Evolutionary conservation across 2,329 filamentous ascomycete genomes (phyloP).

Genomic region (Aspergillus aculeatinus): DNA sequence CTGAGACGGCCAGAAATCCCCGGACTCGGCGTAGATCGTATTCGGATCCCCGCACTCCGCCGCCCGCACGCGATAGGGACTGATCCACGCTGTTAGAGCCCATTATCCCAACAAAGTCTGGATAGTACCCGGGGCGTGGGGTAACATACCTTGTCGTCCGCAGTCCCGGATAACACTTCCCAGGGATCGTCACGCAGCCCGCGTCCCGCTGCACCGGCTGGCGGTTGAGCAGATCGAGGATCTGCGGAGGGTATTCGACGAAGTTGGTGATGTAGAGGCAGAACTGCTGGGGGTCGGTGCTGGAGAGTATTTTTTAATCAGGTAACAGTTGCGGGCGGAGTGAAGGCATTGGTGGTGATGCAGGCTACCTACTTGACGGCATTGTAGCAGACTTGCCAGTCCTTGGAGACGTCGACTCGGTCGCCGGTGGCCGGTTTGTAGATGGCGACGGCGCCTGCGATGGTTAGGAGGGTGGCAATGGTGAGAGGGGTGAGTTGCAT

Average conservation of each 20-base stretch:
- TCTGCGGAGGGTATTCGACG: neutral
- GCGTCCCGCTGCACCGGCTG: neutral
- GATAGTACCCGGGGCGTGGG: no score
- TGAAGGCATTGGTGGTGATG: no score
- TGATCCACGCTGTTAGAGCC: neutral
- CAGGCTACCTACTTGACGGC: neutral
- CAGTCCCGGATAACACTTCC: neutral
- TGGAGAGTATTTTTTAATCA: neutral
- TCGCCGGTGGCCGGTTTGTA: neutral
- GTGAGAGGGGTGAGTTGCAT: neutral
- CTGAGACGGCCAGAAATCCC: neutral
- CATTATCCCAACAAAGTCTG: no score
- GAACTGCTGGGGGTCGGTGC: neutral
- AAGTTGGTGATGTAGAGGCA: conserved; percentile 4
- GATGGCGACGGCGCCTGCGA: neutral
- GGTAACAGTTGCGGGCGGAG: no score
- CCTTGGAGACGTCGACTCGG: neutral
- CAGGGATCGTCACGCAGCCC: neutral
- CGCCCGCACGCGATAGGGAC: neutral
- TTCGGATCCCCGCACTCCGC: neutral
- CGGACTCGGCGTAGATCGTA: conserved; percentile 1
- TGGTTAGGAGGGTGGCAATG: neutral
- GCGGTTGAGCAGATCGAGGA: neutral
- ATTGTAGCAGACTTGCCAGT: neutral
- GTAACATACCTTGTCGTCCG: neutral